phyloP scores from a whole-genome alignment of 192 early-diverging fungal genomes.

The Cladochytrium replicatum region DNA sequence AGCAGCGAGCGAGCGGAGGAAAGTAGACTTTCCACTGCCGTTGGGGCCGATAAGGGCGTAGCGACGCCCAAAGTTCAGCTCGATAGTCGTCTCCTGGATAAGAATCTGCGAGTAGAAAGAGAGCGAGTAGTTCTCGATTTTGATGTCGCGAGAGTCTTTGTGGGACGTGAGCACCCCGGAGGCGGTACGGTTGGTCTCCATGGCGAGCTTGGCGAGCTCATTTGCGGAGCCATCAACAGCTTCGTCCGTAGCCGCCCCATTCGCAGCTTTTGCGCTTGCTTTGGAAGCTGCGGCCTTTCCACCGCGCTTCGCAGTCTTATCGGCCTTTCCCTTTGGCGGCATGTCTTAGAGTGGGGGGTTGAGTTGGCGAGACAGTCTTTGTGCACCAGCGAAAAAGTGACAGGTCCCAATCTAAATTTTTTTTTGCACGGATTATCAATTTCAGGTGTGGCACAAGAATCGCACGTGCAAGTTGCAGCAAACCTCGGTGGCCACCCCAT shows the following conservation, averaged over 20 bases:
- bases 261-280: slow-evolving; percentile 4
- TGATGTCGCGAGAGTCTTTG: slow-evolving; percentile 85
- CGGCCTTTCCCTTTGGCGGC: too few species aligned
- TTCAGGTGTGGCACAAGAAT: too few species aligned
- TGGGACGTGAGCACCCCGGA: slow-evolving; percentile 89
- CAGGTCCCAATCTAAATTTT: too few species aligned
- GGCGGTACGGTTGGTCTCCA: slow-evolving; percentile 72
- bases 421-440: too few species aligned
- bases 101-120: slow-evolving; percentile 90
- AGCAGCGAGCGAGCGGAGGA: slow-evolving; percentile 82
- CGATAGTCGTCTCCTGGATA: slow-evolving; percentile 85
- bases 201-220: slow-evolving; percentile 25
- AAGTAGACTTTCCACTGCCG: slow-evolving; percentile 94
- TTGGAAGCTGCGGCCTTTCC: too few species aligned
- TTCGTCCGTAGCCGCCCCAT: slow-evolving; percentile 20
- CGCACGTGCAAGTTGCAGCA: too few species aligned
- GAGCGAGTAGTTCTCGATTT: slow-evolving; percentile 89
- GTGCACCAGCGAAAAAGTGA: too few species aligned
- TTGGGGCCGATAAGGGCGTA: slow-evolving; percentile 94
- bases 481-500: too few species aligned
- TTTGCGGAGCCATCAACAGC: too few species aligned
- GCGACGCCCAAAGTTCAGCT: slow-evolving; percentile 97
- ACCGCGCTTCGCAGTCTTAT: too few species aligned
- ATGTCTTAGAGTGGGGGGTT: too few species aligned
- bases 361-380: too few species aligned